These are phyloP conservation scores for Vaccinium corymbosum DNA, from an alignment of 148 eudicot species.

Conservation along the genomic window DNA sequence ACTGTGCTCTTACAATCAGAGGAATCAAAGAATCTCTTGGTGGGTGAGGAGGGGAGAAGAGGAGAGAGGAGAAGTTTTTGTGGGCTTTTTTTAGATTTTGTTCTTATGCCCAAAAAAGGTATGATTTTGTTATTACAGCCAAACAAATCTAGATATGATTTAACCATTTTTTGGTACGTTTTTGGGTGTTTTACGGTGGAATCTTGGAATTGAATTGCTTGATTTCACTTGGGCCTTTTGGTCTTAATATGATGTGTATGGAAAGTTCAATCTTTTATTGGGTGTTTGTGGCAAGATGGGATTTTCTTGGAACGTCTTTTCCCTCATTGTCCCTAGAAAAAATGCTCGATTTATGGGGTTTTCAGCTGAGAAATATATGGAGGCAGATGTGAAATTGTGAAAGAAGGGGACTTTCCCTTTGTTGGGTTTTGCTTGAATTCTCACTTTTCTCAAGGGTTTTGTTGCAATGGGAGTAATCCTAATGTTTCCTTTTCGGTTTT, in stretches of 20 bases:
- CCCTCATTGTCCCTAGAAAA: background rate
- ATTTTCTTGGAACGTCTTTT: conserved; percentile 7
- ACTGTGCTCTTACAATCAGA: conserved; percentile 5
- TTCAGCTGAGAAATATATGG: background rate
- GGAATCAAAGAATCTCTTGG: conserved; percentile 27
- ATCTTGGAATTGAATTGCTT: conserved; percentile 12
- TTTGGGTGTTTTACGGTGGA: background rate
- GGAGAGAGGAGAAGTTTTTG: conserved; percentile 3
- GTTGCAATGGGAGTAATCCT: conserved; percentile 1
- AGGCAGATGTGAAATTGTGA: conserved; percentile 8
- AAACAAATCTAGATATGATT: conserved; percentile 11
- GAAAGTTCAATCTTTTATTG: background rate
- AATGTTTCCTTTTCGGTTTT: background rate
- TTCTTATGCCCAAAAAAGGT: conserved; percentile 15
- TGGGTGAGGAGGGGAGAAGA: conserved; percentile 3
- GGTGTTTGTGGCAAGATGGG: background rate
- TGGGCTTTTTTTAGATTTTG: conserved; percentile 17
- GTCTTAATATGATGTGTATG: background rate
- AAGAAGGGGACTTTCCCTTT: background rate
- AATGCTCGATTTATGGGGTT: conserved; percentile 9
- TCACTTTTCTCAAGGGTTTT: background rate
- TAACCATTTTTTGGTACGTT: background rate
- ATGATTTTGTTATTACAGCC: conserved; percentile 1
- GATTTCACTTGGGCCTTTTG: conserved; percentile 8
- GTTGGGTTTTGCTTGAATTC: conserved; percentile 8